phyloP scores from a whole-genome alignment of 1,139 yeast genomes.

The Kodamaea arcana region DNA sequence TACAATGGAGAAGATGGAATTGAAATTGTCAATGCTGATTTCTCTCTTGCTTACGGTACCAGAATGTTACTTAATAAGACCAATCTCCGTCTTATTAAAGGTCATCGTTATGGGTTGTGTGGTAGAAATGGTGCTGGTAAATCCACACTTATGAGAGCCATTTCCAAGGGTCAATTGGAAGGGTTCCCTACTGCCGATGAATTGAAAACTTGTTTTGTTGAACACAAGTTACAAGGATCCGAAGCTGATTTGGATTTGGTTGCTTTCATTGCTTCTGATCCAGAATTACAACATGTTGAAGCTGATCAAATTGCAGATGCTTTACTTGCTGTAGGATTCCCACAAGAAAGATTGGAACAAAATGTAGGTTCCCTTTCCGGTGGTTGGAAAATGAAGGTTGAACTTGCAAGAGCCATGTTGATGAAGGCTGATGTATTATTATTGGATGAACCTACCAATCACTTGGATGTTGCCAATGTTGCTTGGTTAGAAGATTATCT shows the following conservation, averaged over 20 bases:
- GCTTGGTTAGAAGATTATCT: constrained; percentile 91
- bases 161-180: constrained; percentile 94
- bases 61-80: constrained; percentile 96
- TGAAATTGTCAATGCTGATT: constrained; percentile 89
- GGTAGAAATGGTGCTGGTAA: constrained; percentile 99
- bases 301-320: constrained; percentile 63
- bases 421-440: constrained; percentile 94
- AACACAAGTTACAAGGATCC: constrained; percentile 93
- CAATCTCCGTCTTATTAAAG: constrained; percentile 77
- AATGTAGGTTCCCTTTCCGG: constrained; percentile 94
- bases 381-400: constrained; percentile 99
- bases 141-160: constrained; percentile 95
- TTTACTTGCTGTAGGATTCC: constrained; percentile 81
- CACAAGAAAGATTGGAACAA: constrained; percentile 83
- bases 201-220: constrained; percentile 92
- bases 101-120: constrained; percentile 96
- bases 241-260: constrained; percentile 91
- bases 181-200: constrained; percentile 93
- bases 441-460: constrained; percentile 98
- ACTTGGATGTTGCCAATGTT: constrained; percentile 91
- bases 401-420: constrained; percentile 96
- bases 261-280: constrained; percentile 85
- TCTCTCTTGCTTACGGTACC: constrained; percentile 95
- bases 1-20: constrained; percentile 50
- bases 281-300: constrained; percentile 62